Evolutionary conservation across 1,139 yeast species (phyloP), one percentile per base, ranked within the genome.

Genomic region (Barnettozyma hawaiiensis): DNA sequence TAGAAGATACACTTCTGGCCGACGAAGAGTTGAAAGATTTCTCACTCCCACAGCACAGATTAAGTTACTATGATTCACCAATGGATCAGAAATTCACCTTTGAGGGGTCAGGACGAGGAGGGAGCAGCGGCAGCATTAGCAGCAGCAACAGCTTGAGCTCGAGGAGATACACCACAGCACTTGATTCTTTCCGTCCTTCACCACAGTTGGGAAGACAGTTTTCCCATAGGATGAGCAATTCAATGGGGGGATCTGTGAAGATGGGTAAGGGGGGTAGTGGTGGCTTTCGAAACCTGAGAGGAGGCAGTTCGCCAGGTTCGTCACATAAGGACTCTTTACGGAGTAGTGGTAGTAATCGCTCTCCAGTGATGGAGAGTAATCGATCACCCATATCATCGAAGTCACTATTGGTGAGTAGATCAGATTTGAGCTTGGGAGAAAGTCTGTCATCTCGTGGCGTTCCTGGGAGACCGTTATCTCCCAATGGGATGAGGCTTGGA

Each of bases 1-100:
- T 53, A 1, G 57, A 54, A 31, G 58, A 54, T 14, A 54, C 57
- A 7, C 35, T 54, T 5, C 14, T 43, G 4, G 57, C 55, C 1
- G 58, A 54, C 33, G 38, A 41, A 24, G 54, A 52, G 23, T 50
- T 53, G 27, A 39, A 47, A 7, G 57, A 52, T 27, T 53, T 36
- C 28, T 27, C 42, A 1, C n/a, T 53, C 2, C 46, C 46, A 7
- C 36, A 12, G 7, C 37, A 45, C 11, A 23, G 39, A 11, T n/a
- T 24, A 10, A 40, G 48, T 4, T 40, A 45, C 14, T 43, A 44
- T 29, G 3, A 16, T 2, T 26, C 20, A 19, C 21, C 41, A 34
- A 26, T 26, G n/a, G 16, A 14, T 7, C 29, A 24, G 10, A 24
- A 11, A 12, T 24, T 24, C 14, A 24, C 27, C 14, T 7, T 24